Percentiles rank a stretch among this genome's conserved stretches.
Conservation (phyloP, 257 asterid genomes). For the Solanum chmielewskii region DNA sequence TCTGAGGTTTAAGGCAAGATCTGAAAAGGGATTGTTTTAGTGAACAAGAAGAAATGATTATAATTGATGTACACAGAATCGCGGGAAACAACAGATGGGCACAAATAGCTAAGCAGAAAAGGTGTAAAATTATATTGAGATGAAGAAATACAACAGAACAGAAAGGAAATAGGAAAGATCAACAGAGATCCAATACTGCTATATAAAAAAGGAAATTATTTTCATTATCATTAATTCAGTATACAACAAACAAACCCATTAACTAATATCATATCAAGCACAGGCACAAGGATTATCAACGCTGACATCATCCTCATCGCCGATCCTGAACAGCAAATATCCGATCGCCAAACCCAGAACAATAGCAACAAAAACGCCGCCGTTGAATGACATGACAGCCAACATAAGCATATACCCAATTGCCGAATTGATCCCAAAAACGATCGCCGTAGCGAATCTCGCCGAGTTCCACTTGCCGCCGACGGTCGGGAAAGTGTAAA, state of each 20-base stretch:
- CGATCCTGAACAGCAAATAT: conserved; percentile 50
- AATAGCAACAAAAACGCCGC: conserved; percentile 63
- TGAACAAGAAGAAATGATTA: background rate
- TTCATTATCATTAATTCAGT: background rate
- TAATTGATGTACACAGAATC: background rate
- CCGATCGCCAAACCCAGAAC: conserved; percentile 63
- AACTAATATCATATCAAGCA: conserved; percentile 24
- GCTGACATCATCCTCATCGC: conserved; percentile 31
- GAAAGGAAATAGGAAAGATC: background rate
- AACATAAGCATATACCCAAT: conserved; percentile 81
- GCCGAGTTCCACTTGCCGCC: conserved; percentile 12
- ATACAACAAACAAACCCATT: background rate
- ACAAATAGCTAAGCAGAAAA: background rate
- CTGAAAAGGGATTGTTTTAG: background rate
- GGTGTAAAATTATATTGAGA: background rate
- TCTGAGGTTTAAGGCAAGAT: background rate
- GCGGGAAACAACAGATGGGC: background rate
- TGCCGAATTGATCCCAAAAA: conserved; percentile 65
- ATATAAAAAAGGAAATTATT: background rate
- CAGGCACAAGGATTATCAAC: conserved; percentile 76
- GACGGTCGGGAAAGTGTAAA: conserved; percentile 10
- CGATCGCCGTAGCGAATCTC: conserved; percentile 33
- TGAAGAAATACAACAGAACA: background rate
- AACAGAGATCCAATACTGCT: background rate
- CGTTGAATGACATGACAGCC: conserved; percentile 84